Base-by-base conservation (phyloP, 2,329 filamentous ascomycete species). In the Colletotrichum sojae region DNA sequence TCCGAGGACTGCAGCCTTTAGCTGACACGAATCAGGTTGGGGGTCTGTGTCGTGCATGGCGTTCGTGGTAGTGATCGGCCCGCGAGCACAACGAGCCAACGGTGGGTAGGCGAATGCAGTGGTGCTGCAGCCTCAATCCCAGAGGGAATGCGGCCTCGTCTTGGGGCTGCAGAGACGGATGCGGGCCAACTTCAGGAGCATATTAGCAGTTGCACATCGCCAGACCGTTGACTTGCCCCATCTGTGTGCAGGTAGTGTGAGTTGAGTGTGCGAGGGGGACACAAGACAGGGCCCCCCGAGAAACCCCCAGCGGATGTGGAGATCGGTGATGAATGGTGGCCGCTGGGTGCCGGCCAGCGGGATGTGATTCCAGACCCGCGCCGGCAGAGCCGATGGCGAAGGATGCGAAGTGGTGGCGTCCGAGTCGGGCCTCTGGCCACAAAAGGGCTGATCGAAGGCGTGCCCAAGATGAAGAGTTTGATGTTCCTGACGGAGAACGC, bases 1-100 rank as follows among this genome's bases (percentile, higher is more conserved):
- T 20, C 18, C 49, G 45, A 43, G 13, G 31, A 18, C 18, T 43
- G 20, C 60, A 58, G 20, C 40, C 20, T 67, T 46, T 70, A 63
- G 63, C 62, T 70, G 69, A 62, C 22, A 61, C 67, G 61, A 40
- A 48, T 56, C 63, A 56, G 57, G 40, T 62, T 58, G 25, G 56
- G 31, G 69, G 67, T 54, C 57, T 62, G 67, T 61, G 67, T 63
- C 58, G 69, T 69, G 67, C 67, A 69, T 55, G 25, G 56, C 59
- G 36, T 53, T 67, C 53, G 25, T 62, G 45, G 60, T 40, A 55
- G 48, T 52, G 57, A 70, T 67, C 69, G 49, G 43, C 67, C 60
- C 45, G 31, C 56, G 31, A 49, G 52, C 31, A 45, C 22, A 49
- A 43, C 39, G 61, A 67, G 46, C 40, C 45, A 70, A 55, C 52